Evolutionary conservation across 2,329 filamentous ascomycete genomes (phyloP).

Genomic region (Botrytis paeoniae): DNA sequence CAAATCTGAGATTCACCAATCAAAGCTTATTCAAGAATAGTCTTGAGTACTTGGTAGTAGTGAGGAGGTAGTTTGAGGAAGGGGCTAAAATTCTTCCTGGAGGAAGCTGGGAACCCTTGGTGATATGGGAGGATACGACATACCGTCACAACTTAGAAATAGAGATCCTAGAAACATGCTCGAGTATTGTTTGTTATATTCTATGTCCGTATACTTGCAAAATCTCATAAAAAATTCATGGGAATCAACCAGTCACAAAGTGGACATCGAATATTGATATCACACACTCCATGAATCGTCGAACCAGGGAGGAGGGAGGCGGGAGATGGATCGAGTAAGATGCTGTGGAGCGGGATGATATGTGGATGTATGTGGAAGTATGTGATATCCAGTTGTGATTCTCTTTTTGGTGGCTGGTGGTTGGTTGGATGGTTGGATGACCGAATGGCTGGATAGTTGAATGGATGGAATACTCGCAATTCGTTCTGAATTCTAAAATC

Average conservation of each 20-base stretch:
- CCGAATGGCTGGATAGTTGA: not conserved
- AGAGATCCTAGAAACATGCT: not conserved
- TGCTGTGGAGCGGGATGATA: slow-evolving; percentile 7
- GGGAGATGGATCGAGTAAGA: not conserved
- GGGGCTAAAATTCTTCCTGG: slow-evolving; percentile 5
- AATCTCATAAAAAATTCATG: not conserved
- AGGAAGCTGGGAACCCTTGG: not conserved
- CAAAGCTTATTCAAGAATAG: not conserved
- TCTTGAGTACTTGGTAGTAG: not conserved
- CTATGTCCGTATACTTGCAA: not conserved
- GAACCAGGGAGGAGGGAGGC: slow-evolving; percentile 1
- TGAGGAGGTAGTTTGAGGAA: not conserved
- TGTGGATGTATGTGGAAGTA: not conserved
- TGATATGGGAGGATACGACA: not conserved
- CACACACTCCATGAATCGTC: slow-evolving; percentile 4
- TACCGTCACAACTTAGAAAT: not conserved
- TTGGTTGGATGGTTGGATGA: not conserved
- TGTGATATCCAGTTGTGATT: slow-evolving; percentile 12
- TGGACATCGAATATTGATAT: not conserved
- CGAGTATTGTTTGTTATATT: not conserved
- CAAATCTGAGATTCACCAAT: slow-evolving; percentile 1
- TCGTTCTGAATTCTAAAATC: not conserved
- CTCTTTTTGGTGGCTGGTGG: not conserved
- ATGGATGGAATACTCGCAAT: not conserved
- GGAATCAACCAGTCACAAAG: not conserved